Percentiles rank a stretch among this genome's conserved stretches.
These are phyloP conservation scores for Lentinula guzmanii DNA, from an alignment of 768 basidiomycete species.

Conservation along the genomic window DNA sequence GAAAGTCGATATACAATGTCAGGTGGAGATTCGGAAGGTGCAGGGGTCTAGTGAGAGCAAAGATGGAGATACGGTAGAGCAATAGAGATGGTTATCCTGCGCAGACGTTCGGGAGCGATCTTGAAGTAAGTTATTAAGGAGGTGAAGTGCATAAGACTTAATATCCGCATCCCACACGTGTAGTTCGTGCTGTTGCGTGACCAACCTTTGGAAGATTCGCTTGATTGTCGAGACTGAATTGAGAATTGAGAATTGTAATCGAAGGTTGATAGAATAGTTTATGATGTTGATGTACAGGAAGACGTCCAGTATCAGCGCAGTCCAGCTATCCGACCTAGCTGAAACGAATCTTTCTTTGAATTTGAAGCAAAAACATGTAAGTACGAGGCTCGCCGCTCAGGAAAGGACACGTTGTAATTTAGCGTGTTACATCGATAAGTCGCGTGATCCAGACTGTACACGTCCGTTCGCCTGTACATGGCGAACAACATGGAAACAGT, in stretches of 20 bases:
- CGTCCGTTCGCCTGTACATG: neutral
- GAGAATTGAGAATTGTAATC: neutral
- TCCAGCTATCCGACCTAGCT: neutral
- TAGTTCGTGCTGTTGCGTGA: constrained; percentile 3
- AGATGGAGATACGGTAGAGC: neutral
- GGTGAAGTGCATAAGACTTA: neutral
- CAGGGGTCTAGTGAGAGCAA: neutral
- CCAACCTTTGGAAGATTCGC: neutral
- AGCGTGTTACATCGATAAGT: neutral
- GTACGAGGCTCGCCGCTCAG: neutral
- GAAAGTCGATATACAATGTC: neutral
- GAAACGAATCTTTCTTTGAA: neutral
- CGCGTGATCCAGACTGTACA: neutral
- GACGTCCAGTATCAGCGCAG: too few species aligned
- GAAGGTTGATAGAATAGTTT: neutral
- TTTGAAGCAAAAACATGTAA: neutral
- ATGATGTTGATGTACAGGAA: neutral
- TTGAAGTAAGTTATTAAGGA: neutral
- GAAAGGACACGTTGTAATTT: neutral
- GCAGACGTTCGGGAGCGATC: neutral
- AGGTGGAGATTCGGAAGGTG: neutral
- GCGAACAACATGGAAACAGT: neutral
- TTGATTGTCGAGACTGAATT: neutral
- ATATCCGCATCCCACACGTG: constrained; percentile 3
- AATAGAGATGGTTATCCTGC: neutral